Evolutionary conservation across 306 rosid genomes (phyloP).

Genomic region (Corylus avellana): DNA sequence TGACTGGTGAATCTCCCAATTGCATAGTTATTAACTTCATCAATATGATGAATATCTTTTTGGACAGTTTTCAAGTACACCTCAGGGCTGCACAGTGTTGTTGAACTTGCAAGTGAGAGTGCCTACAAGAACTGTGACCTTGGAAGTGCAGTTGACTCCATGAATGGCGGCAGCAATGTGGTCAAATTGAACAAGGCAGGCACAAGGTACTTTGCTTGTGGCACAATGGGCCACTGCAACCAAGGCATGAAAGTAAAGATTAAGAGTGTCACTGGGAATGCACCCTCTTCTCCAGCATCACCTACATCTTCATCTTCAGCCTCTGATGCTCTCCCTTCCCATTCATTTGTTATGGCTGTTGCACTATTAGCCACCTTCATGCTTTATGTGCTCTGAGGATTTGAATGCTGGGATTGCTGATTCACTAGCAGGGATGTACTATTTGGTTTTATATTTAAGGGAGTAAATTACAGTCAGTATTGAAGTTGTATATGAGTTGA

Average conservation of each 20-base stretch:
- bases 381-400: slow-evolving; percentile 25
- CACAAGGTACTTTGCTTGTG: slow-evolving; percentile 72
- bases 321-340: slow-evolving; percentile 35
- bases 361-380: slow-evolving; percentile 24
- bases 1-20: neutral
- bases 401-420: neutral
- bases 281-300: slow-evolving; percentile 48
- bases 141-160: slow-evolving; percentile 46
- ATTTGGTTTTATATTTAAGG: neutral
- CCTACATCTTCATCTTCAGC: slow-evolving; percentile 33
- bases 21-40: neutral
- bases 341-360: slow-evolving; percentile 23
- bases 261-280: slow-evolving; percentile 35
- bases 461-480: neutral
- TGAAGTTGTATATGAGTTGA: neutral
- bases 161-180: slow-evolving; percentile 57
- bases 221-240: slow-evolving; percentile 74
- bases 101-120: slow-evolving; percentile 58
- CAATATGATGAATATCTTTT: neutral
- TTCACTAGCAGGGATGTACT: neutral
- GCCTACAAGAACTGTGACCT: slow-evolving; percentile 69
- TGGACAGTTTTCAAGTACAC: slow-evolving; percentile 77
- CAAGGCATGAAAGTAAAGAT: slow-evolving; percentile 91
- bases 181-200: slow-evolving; percentile 57
- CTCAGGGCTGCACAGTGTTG: slow-evolving; percentile 67